phyloP scores from a whole-genome alignment of 2,329 filamentous ascomycete genomes.

The Neospermospora avenae region DNA sequence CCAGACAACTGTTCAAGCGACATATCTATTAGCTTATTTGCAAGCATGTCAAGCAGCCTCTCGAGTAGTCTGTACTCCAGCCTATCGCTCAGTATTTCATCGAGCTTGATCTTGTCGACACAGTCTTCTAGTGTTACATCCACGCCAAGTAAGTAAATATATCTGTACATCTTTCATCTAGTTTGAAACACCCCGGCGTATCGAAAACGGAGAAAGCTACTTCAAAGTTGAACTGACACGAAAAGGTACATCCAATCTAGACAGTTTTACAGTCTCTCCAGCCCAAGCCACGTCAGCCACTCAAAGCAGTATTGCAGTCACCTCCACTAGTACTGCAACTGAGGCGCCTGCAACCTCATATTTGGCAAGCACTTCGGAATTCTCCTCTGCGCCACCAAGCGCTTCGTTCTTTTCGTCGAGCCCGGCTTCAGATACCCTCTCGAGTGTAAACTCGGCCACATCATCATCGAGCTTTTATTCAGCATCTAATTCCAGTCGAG shows the following conservation, averaged over 20 bases:
- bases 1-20: constrained; percentile 4
- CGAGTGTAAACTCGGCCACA: neutral
- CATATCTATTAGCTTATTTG: constrained; percentile 2
- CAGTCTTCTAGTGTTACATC: neutral
- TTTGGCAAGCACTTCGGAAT: neutral
- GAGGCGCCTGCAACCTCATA: neutral
- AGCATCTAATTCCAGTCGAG: neutral
- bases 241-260: neutral
- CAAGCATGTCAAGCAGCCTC: constrained; percentile 9
- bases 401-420: neutral
- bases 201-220: neutral
- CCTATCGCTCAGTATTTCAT: constrained; percentile 3
- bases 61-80: constrained; percentile 3
- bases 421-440: neutral
- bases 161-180: neutral
- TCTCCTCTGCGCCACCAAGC: neutral
- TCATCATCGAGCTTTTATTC: neutral
- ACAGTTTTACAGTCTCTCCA: neutral
- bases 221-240: neutral
- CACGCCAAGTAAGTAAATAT: neutral
- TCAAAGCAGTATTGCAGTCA: neutral
- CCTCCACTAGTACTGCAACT: neutral
- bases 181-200: neutral
- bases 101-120: neutral
- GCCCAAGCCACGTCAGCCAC: neutral